Percentiles rank a stretch among this genome's conserved stretches.
These are phyloP conservation scores for Psilocybe sp. DNA, from an alignment of 768 basidiomycete genomes.

Conservation along the genomic window DNA sequence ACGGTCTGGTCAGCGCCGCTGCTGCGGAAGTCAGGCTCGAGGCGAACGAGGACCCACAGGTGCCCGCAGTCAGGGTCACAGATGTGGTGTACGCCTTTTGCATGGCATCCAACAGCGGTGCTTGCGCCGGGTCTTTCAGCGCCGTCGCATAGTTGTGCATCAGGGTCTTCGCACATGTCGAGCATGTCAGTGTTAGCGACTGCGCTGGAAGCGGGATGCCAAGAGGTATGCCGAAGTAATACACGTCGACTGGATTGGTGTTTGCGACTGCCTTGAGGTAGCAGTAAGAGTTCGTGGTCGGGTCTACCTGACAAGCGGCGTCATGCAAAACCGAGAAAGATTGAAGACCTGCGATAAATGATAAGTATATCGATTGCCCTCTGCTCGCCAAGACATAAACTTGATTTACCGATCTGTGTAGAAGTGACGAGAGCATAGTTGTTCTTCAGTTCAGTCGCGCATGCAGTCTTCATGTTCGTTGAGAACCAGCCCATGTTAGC, in stretches of 20 bases:
- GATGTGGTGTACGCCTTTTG: slow-evolving; percentile 47
- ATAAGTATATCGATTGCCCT: neutral
- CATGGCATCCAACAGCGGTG: slow-evolving; percentile 32
- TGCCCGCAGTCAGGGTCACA: slow-evolving; percentile 38
- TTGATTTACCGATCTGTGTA: slow-evolving; percentile 52
- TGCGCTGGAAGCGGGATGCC: slow-evolving; percentile 49
- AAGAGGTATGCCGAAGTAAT: slow-evolving; percentile 68
- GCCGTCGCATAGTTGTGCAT: slow-evolving; percentile 53
- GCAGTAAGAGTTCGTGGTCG: slow-evolving; percentile 65
- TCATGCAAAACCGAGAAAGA: slow-evolving; percentile 62
- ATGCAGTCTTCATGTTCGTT: slow-evolving; percentile 42
- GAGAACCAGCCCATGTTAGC: slow-evolving; percentile 69
- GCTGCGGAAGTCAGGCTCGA: slow-evolving; percentile 11
- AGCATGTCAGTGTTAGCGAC: slow-evolving; percentile 53
- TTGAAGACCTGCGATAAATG: slow-evolving; percentile 46
- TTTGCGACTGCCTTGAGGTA: slow-evolving; percentile 62
- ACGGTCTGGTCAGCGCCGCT: neutral
- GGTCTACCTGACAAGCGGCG: slow-evolving; percentile 58
- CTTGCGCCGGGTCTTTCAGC: slow-evolving; percentile 27
- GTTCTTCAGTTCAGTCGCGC: slow-evolving; percentile 52
- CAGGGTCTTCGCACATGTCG: slow-evolving; percentile 57
- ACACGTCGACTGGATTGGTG: slow-evolving; percentile 62
- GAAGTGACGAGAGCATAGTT: slow-evolving; percentile 49
- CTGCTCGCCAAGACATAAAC: neutral
- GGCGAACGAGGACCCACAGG: slow-evolving; percentile 55